Evolutionary conservation across 805 yeast genomes (phyloP).

Genomic region (Huiozyma naganishii): DNA sequence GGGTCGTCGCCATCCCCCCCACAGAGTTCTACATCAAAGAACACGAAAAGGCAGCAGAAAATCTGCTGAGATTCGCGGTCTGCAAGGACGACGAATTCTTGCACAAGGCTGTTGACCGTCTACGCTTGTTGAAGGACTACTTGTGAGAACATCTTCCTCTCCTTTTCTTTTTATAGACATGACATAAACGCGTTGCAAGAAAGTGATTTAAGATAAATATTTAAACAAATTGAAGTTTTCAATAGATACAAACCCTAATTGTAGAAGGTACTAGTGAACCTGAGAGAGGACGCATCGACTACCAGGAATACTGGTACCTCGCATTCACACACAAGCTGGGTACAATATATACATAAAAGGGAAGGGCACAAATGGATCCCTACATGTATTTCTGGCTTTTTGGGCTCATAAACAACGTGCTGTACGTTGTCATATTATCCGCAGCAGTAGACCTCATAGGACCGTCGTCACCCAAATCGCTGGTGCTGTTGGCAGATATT

Average conservation of each 20-base stretch:
- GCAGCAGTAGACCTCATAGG: constrained; percentile 93
- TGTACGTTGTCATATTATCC: constrained; percentile 82
- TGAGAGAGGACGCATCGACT: neutral
- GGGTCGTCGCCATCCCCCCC: constrained; percentile 95
- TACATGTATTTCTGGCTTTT: constrained; percentile 63
- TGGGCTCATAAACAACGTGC: constrained; percentile 79
- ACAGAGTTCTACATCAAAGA: constrained; percentile 78
- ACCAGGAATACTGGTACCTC: neutral
- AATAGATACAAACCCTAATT: neutral
- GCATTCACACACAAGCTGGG: no score
- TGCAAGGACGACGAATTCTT: constrained; percentile 83
- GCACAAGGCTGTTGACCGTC: constrained; percentile 70
- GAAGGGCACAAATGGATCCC: neutral
- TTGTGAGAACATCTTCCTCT: constrained; percentile 20
- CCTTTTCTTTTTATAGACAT: neutral
- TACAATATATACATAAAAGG: neutral
- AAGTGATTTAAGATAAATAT: neutral
- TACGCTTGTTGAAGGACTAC: constrained; percentile 59
- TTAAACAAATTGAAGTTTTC: neutral
- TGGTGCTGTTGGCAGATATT: constrained; percentile 78
- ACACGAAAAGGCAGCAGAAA: constrained; percentile 68
- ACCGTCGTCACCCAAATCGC: constrained; percentile 68
- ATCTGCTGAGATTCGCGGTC: constrained; percentile 85
- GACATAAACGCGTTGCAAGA: neutral
- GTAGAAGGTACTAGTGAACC: neutral